Evolutionary conservation across 106 monocot genomes (phyloP).

Genomic region (Vanilla planifolia): DNA sequence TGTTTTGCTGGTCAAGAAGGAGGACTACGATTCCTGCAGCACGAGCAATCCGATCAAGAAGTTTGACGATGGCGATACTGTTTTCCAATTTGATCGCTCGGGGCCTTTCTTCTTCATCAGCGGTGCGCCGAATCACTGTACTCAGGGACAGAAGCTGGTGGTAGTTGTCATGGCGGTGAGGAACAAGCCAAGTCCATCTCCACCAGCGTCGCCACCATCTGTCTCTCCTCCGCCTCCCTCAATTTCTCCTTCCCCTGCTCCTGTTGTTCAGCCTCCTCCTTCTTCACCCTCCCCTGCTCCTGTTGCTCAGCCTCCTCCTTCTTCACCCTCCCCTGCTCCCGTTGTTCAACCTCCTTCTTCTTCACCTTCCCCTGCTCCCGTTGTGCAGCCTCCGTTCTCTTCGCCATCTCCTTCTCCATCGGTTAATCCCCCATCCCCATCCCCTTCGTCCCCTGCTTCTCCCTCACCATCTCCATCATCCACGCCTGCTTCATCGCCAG

Average conservation of each 20-base stretch:
- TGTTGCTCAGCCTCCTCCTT: background rate
- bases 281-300: background rate
- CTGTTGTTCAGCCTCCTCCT: slow-evolving; percentile 1
- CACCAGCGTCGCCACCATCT: background rate
- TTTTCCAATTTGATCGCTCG: slow-evolving; percentile 32
- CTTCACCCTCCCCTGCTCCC: background rate
- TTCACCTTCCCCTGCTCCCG: background rate
- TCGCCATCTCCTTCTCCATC: slow-evolving; percentile 1
- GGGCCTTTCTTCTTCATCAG: slow-evolving; percentile 81
- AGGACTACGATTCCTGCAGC: slow-evolving; percentile 57
- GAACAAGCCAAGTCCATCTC: background rate
- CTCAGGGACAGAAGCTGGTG: slow-evolving; percentile 49
- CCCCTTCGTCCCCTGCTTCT: background rate
- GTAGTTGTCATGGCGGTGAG: slow-evolving; percentile 42
- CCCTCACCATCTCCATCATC: slow-evolving; percentile 6
- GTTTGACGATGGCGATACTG: slow-evolving; percentile 33
- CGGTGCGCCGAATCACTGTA: slow-evolving; percentile 26
- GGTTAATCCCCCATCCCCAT: background rate
- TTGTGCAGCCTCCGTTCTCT: background rate
- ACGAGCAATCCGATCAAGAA: slow-evolving; percentile 29
- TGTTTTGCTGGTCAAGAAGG: slow-evolving; percentile 41
- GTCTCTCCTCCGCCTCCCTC: background rate
- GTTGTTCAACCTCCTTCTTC: background rate
- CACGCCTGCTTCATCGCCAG: background rate
- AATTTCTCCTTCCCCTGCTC: background rate